Conservation (phyloP, 306 rosid species). For the Myrica gale region DNA sequence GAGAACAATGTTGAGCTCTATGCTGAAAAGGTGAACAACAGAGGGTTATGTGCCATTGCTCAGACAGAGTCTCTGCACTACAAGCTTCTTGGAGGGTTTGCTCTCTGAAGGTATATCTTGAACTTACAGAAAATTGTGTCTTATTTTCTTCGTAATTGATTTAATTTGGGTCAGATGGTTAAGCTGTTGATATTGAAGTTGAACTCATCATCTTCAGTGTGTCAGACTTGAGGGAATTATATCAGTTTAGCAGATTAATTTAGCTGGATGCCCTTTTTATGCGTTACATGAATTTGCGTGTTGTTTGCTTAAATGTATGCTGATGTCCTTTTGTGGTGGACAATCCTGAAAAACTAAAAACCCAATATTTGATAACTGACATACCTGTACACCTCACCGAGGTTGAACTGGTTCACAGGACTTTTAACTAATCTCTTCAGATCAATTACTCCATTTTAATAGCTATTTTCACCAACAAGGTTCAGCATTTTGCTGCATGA, state of each 20-base stretch:
- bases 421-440: background rate
- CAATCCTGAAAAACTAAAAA: background rate
- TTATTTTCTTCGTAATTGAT: background rate
- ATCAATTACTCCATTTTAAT: background rate
- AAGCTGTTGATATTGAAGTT: background rate
- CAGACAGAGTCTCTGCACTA: slow-evolving; percentile 81
- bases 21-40: slow-evolving; percentile 79
- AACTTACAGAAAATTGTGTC: background rate
- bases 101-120: slow-evolving; percentile 59
- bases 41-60: slow-evolving; percentile 81
- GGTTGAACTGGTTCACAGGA: background rate
- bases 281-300: too few relatives aligned
- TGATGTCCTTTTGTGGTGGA: background rate
- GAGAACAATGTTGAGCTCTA: slow-evolving; percentile 76
- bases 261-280: background rate
- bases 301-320: background rate
- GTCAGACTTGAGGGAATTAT: background rate
- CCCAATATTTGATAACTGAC: background rate
- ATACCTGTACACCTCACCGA: background rate
- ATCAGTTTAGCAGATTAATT: background rate
- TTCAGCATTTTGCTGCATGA: background rate
- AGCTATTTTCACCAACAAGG: background rate
- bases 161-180: background rate
- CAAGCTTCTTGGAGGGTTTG: slow-evolving; percentile 88
- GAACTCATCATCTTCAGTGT: background rate